Percentiles rank a stretch among this genome's conserved stretches.
phyloP scores from a whole-genome alignment of 805 yeast species.

The Candida railenensis region DNA sequence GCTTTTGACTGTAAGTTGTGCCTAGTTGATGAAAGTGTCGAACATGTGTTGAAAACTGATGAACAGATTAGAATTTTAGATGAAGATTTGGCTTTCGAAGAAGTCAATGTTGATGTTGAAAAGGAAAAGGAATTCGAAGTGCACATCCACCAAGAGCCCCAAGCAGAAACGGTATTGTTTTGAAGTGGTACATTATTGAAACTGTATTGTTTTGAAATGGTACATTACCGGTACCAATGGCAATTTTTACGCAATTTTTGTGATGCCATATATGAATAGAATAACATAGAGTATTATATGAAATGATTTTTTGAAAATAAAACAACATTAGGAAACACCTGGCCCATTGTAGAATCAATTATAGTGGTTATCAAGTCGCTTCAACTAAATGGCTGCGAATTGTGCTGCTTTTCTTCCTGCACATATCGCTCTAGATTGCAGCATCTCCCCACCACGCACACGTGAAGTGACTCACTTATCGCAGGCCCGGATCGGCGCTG shows the following conservation, averaged over 20 bases:
- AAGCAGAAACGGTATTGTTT: not conserved
- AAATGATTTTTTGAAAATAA: too few relatives aligned
- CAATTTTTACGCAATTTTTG: too few relatives aligned
- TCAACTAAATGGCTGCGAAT: not conserved
- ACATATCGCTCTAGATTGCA: not conserved
- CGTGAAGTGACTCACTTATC: not conserved
- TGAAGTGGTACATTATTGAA: too few relatives aligned
- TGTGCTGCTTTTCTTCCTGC: not conserved
- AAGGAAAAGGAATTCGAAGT: not conserved
- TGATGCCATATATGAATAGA: not conserved
- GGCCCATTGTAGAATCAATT: not conserved
- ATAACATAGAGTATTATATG: not conserved
- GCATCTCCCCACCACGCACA: not conserved
- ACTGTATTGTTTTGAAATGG: too few relatives aligned
- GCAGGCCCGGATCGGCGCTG: not conserved
- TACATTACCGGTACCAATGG: too few relatives aligned
- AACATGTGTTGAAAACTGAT: constrained; percentile 15
- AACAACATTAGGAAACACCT: too few relatives aligned
- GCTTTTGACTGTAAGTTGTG: constrained; percentile 52
- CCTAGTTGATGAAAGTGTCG: constrained; percentile 32
- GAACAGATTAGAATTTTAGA: constrained; percentile 1
- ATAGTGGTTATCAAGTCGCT: constrained; percentile 1
- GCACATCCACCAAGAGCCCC: not conserved
- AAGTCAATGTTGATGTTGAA: not conserved
- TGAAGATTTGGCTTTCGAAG: not conserved